Evolutionary conservation across 2,329 filamentous ascomycete species (phyloP).

Genomic region (Colletotrichum sp.): DNA sequence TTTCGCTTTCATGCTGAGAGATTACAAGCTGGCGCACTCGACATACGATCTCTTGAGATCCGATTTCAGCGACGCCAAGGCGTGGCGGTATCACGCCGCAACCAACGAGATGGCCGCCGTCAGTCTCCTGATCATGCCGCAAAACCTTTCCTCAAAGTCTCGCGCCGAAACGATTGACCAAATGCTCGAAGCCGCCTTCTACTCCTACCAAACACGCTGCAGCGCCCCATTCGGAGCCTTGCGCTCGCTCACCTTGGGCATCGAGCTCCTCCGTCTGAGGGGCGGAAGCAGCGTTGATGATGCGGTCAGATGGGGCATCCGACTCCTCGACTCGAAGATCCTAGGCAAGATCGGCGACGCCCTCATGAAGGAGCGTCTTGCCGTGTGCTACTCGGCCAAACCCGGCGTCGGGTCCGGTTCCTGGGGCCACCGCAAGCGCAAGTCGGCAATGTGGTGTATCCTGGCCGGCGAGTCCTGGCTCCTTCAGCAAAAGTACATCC

Average conservation of each 20-base stretch:
- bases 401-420: slow-evolving; percentile 62
- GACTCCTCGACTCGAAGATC: slow-evolving; percentile 79
- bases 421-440: slow-evolving; percentile 77
- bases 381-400: slow-evolving; percentile 81
- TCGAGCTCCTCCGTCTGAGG: slow-evolving; percentile 83
- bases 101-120: slow-evolving; percentile 95
- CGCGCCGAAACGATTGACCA: slow-evolving; percentile 83
- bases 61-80: slow-evolving; percentile 94
- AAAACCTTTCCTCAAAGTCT: slow-evolving; percentile 73
- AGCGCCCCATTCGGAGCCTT: slow-evolving; percentile 80
- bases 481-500: slow-evolving; percentile 74
- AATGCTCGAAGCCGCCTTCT: slow-evolving; percentile 88
- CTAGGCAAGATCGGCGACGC: slow-evolving; percentile 79
- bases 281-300: slow-evolving; percentile 84
- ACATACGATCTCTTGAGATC: slow-evolving; percentile 89
- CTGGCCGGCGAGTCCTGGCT: slow-evolving; percentile 87
- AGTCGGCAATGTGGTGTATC: slow-evolving; percentile 88
- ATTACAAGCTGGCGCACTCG: slow-evolving; percentile 91
- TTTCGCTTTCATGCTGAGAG: slow-evolving; percentile 94
- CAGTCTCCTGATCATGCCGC: slow-evolving; percentile 78
- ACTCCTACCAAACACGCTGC: slow-evolving; percentile 90
- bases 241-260: slow-evolving; percentile 74
- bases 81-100: slow-evolving; percentile 93
- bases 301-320: slow-evolving; percentile 83
- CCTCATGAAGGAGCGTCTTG: slow-evolving; percentile 84